Evolutionary conservation across 345 rosid genomes (phyloP).

Genomic region (Nasturtium officinale): DNA sequence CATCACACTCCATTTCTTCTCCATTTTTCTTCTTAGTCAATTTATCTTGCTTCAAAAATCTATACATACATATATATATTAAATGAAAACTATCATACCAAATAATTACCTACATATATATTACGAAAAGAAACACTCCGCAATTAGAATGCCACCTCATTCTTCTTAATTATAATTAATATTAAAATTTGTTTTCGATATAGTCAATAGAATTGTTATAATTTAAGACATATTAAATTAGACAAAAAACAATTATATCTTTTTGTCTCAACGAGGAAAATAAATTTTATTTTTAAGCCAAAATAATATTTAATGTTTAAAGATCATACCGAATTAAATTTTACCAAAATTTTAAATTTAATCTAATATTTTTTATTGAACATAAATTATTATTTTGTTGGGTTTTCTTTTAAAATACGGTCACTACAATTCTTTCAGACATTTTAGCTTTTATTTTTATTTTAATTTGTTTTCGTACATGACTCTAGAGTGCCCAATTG

Average conservation of each 20-base stretch:
- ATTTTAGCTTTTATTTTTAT: too few relatives aligned
- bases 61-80: neutral
- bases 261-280: neutral
- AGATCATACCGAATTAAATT: neutral
- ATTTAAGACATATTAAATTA: neutral
- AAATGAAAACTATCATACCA: neutral
- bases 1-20: constrained; percentile 8
- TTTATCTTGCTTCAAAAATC: neutral
- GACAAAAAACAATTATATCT: neutral
- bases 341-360: neutral
- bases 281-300: neutral
- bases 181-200: neutral
- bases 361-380: too few relatives aligned
- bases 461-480: too few relatives aligned
- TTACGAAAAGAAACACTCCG: neutral
- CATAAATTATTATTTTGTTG: too few relatives aligned
- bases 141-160: neutral
- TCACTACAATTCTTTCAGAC: too few relatives aligned
- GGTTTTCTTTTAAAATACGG: too few relatives aligned
- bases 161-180: neutral
- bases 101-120: neutral
- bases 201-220: neutral
- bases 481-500: too few relatives aligned
- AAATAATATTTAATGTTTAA: neutral
- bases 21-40: constrained; percentile 16